Conservation (phyloP, 768 basidiomycete genomes). For the Trametes cubensis region DNA sequence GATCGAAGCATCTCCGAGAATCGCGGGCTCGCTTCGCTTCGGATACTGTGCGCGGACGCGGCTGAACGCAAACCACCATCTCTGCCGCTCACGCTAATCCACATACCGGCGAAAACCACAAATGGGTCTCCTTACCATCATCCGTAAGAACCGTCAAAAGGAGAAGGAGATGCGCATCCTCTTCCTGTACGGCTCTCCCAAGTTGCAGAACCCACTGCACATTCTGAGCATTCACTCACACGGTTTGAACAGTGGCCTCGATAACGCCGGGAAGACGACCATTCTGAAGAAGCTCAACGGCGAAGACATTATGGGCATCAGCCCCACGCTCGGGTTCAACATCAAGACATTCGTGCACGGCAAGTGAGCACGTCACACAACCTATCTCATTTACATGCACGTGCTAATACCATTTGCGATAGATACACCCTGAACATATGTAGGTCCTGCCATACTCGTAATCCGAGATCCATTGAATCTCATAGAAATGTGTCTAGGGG, state of each 20-base stretch:
- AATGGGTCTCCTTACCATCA: conserved; percentile 97
- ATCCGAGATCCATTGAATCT: not conserved
- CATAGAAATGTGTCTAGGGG: conserved; percentile 60
- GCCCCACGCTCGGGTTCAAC: conserved; percentile 97
- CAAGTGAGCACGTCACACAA: conserved; percentile 55
- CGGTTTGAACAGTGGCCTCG: conserved; percentile 74
- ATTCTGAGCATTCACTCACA: not conserved
- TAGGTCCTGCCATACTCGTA: conserved; percentile 38
- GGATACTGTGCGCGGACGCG: too few relatives aligned
- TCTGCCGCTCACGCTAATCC: not conserved
- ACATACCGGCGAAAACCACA: not conserved
- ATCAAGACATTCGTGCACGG: conserved; percentile 95
- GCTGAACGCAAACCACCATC: not conserved
- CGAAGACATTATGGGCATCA: conserved; percentile 86
- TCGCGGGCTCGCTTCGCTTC: too few relatives aligned
- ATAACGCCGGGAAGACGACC: conserved; percentile 99
- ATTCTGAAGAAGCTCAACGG: conserved; percentile 93
- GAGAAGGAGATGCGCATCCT: conserved; percentile 96
- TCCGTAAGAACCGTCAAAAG: conserved; percentile 93
- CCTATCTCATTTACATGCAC: not conserved
- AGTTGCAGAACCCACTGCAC: not conserved
- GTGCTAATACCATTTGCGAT: not conserved
- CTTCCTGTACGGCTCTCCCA: conserved; percentile 66
- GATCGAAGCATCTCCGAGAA: too few relatives aligned
- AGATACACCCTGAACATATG: conserved; percentile 84